A percentile compares a stretch with the other conserved stretches of the same genome.
These are phyloP conservation scores for Blepharisma japonicum DNA, from an alignment of 73 alveolate genomes.

Conservation along the genomic window DNA sequence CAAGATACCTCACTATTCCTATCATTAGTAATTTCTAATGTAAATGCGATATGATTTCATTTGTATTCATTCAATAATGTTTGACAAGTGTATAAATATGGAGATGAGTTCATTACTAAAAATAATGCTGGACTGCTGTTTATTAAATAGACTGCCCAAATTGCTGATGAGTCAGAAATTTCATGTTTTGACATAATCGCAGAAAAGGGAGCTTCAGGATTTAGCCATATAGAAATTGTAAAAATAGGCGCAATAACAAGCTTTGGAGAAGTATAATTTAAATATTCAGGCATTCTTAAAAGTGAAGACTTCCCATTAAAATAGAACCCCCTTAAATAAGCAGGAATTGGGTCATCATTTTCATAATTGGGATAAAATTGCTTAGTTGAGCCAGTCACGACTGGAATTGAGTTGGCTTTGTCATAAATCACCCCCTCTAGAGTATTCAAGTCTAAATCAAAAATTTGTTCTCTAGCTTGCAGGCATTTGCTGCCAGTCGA, in stretches of 20 bases:
- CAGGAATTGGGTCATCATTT: background rate
- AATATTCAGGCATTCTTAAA: background rate
- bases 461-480: background rate
- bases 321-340: background rate
- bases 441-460: background rate
- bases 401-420: too few relatives aligned
- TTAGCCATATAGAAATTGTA: background rate
- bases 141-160: background rate
- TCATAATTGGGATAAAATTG: conserved; percentile 12
- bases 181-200: background rate
- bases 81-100: too few relatives aligned
- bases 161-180: background rate
- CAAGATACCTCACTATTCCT: background rate
- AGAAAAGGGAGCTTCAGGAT: background rate
- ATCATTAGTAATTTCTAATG: too few relatives aligned
- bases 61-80: too few relatives aligned
- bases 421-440: background rate
- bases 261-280: background rate
- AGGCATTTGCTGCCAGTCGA: background rate
- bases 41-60: background rate
- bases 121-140: background rate
- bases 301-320: background rate
- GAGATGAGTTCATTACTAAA: too few relatives aligned
- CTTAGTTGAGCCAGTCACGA: background rate
- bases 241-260: background rate